Evolutionary conservation across 345 rosid genomes (phyloP).

Genomic region (Brassica carinata): DNA sequence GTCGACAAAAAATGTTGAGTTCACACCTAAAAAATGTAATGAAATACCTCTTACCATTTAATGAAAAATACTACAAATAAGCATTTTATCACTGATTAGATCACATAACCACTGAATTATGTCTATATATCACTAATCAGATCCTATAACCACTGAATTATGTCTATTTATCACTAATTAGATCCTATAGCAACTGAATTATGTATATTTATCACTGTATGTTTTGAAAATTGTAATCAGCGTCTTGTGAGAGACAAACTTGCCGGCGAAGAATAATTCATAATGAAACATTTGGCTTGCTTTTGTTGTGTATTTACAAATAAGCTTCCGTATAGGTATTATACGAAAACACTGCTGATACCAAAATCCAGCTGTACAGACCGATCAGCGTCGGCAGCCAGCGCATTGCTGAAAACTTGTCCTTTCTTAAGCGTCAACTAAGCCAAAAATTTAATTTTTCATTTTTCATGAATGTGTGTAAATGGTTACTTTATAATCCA

Average conservation of each 20-base stretch:
- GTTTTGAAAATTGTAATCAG: not conserved
- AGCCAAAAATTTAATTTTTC: not conserved
- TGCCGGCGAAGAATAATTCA: constrained; percentile 28
- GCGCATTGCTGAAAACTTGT: constrained; percentile 37
- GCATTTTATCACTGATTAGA: no score
- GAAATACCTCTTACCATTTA: not conserved
- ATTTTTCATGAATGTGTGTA: constrained; percentile 12
- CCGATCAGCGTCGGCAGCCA: constrained; percentile 10
- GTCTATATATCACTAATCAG: no score
- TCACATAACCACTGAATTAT: no score
- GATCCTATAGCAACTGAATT: not conserved
- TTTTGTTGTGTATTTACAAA: not conserved
- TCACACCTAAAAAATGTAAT: not conserved
- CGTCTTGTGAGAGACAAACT: constrained; percentile 21
- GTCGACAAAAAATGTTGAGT: not conserved
- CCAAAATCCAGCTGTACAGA: constrained; percentile 31
- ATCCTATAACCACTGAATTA: no score
- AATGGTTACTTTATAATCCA: constrained; percentile 4
- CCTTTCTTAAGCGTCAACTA: constrained; percentile 24
- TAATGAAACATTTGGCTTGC: constrained; percentile 20
- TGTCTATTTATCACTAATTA: not conserved
- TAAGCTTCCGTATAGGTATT: not conserved
- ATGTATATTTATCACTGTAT: not conserved
- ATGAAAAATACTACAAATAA: no score
- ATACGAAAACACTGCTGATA: constrained; percentile 21